Percentiles rank a stretch among this genome's conserved stretches.
phyloP scores from a whole-genome alignment of 257 asterid genomes.

The Lithospermum erythrorhizon region DNA sequence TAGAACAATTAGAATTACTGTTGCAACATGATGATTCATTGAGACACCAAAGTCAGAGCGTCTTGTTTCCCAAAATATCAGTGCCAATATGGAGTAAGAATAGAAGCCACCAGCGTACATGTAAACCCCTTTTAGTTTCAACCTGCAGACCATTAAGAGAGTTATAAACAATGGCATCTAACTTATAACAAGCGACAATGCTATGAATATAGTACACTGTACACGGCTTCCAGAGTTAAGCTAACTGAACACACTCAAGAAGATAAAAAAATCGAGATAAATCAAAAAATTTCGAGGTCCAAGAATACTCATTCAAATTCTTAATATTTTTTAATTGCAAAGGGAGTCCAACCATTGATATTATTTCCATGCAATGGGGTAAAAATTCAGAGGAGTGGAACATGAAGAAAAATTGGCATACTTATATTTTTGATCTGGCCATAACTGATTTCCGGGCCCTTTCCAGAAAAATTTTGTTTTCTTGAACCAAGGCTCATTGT shows the following conservation, averaged over 20 bases:
- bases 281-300: no score
- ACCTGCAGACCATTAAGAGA: conserved; percentile 38
- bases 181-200: no score
- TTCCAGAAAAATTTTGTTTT: conserved; percentile 69
- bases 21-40: conserved; percentile 78
- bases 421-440: conserved; percentile 92
- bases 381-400: conserved; percentile 3
- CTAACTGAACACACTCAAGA: no score
- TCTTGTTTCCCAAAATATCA: conserved; percentile 86
- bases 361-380: neutral
- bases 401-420: conserved; percentile 20
- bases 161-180: conserved; percentile 1
- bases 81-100: conserved; percentile 79
- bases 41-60: conserved; percentile 96
- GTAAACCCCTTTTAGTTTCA: conserved; percentile 76
- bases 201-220: no score
- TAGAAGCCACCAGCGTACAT: conserved; percentile 88
- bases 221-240: no score
- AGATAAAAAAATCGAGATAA: no score
- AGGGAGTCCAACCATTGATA: no score
- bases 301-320: no score
- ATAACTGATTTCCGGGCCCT: conserved; percentile 76
- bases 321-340: no score
- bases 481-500: conserved; percentile 84
- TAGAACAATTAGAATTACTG: conserved; percentile 60